Base-by-base conservation (phyloP, 495 filamentous ascomycete genomes). In the Penicillium herquei region DNA sequence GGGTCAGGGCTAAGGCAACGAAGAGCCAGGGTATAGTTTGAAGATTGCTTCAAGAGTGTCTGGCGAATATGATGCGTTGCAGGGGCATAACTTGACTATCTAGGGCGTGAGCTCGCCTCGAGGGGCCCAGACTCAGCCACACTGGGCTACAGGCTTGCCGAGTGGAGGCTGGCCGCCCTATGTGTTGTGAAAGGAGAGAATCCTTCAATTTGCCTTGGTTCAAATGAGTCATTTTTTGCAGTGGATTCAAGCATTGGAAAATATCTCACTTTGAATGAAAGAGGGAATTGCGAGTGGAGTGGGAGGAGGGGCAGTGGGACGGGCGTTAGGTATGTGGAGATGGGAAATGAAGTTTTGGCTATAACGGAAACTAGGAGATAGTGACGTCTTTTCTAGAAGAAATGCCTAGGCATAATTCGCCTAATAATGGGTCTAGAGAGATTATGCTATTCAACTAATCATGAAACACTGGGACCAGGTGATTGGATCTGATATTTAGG, bases 401-500 rank as follows among this genome's bases (percentile, higher is more conserved):
- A 32, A 7, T 26, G n/a, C n/a, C n/a, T n/a, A n/a, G n/a, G n/a
- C n/a, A 2, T 1, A 6, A 44, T 17, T 9, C 7, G 14, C 7
- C 41, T 11, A 44, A 44, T 44, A 5, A 12, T n/a, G 13, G 12
- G 26, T 21, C 18, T 26, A 26, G 21, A 4, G 11, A n/a, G 6
- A 33, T 46, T 21, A 44, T 21, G 42, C 30, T 30, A 10, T 30
- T 9, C 11, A 6, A 12, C 43, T 21, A 46, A 46, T 46, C 11
- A 46, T 46, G 26, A 46, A 12, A 11, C 17, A 26, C 3, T 30
- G 7, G 39, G 7, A 17, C 8, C 9, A 26, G 41, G 17, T 12
- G 43, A 46, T 31, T n/a, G 43, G 43, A 46, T 46, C 43, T 33
- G 11, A 18, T 14, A 42, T 42, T 42, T 44, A 44, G 18, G 41